These are phyloP conservation scores for Antitrichia curtipendula DNA, from an alignment of 225 moss, liverwort and hornwort genomes.

Conservation along the genomic window DNA sequence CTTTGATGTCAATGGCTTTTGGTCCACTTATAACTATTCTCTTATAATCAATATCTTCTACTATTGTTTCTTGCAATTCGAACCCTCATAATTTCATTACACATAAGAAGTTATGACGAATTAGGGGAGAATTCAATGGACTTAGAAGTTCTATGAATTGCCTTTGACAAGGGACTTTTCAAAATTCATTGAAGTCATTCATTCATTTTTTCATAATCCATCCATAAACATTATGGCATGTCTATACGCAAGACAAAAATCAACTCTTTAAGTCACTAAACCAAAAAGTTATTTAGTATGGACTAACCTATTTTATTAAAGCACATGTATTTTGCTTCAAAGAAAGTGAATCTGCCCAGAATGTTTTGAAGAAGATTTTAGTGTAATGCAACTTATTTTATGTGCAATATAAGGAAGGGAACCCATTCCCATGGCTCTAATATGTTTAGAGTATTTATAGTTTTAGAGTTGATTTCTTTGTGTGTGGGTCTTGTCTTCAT, in stretches of 20 bases:
- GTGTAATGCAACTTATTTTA: not conserved
- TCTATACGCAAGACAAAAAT: not conserved
- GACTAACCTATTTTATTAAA: too few relatives aligned
- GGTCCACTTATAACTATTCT: not conserved
- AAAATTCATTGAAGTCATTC: not conserved
- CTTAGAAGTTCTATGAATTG: not conserved
- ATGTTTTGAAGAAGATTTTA: not conserved
- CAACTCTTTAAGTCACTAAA: not conserved
- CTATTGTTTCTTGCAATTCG: not conserved
- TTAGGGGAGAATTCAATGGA: fast-evolving
- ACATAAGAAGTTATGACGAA: not conserved
- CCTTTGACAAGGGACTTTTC: not conserved
- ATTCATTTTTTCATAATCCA: not conserved
- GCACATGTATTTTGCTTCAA: not conserved
- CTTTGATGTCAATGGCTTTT: not conserved
- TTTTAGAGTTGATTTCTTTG: not conserved
- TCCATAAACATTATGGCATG: not conserved
- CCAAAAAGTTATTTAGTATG: too few relatives aligned
- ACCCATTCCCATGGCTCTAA: not conserved
- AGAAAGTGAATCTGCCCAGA: not conserved
- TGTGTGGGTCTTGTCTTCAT: not conserved
- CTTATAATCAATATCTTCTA: not conserved
- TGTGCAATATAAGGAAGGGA: not conserved
- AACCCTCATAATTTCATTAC: not conserved
- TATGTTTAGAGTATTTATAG: not conserved